Evolutionary conservation across 2,329 filamentous ascomycete species (phyloP), one percentile per base, ranked within the genome.

Genomic region (Fusarium ramigenum): DNA sequence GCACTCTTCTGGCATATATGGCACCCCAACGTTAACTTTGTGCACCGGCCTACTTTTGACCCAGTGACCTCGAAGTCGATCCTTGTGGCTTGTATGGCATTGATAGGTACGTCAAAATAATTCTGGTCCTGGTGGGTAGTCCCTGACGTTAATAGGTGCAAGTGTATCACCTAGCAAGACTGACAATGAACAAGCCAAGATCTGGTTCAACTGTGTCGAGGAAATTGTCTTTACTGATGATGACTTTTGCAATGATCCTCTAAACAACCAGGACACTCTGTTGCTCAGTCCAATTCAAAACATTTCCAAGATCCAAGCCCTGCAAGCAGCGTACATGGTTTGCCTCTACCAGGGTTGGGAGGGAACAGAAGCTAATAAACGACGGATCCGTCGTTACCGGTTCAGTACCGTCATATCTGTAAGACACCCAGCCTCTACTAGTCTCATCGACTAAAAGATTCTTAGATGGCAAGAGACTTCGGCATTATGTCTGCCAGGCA

Each of bases 291-390:
- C 23, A 0, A 4, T 14, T 0, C 19, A 19, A 0, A 23, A 42
- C 1, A 18, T 63, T 2, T 40, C 60, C 4, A 63, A 43, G 3
- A 42, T 42, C 2, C 60, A 63, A 5, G 60, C 57, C 0, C 43
- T 63, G 14, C 57, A 63, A 4, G 60, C 60, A 16, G 60, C 60
- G 2, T 63, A 49, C 1, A 42, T 63, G 9, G 60, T 62, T 2
- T 63, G 61, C 6, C 23, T 50, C 4, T 63, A 63, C 14, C 61
- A 63, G 12, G 61, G 61, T 1, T 63, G 61, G 61, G 57, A 63
- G 4, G 61, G 57, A 5, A 62, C 21, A 9, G 61, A 63, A 19
- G 23, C 36, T 0, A 63, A 4, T 7, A 63, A 62, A 10, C 46
- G 61, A 28, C 44, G 61, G 1, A 63, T 40, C 7, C 57, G 57